Evolutionary conservation across 768 basidiomycete genomes (phyloP).

Genomic region (Kwoniella sp.): DNA sequence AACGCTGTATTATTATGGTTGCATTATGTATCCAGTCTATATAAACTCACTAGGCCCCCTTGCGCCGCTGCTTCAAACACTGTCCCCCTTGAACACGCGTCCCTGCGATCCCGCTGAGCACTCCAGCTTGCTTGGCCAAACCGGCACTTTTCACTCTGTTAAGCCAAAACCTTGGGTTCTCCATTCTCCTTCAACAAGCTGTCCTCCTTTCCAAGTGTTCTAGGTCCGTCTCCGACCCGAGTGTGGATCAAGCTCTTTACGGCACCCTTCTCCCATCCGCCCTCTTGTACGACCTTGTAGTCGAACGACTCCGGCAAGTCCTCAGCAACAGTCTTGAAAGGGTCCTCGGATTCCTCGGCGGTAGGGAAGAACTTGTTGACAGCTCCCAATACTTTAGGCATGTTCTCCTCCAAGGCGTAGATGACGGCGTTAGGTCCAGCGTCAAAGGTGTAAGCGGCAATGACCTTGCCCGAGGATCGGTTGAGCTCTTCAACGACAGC

Average conservation of each 20-base stretch:
- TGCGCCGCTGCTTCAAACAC: not conserved
- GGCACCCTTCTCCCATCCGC: constrained; percentile 66
- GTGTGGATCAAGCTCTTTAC: constrained; percentile 93
- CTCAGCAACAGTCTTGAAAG: constrained; percentile 52
- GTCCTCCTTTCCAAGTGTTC: constrained; percentile 65
- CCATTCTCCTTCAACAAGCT: constrained; percentile 70
- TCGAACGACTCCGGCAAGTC: constrained; percentile 70
- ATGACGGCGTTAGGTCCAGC: constrained; percentile 99
- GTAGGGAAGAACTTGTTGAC: constrained; percentile 85
- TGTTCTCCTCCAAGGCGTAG: constrained; percentile 76
- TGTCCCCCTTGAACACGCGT: not conserved
- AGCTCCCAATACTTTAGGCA: constrained; percentile 74
- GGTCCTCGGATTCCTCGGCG: constrained; percentile 64
- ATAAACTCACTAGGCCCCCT: not conserved
- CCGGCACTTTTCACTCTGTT: not conserved
- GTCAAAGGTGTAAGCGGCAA: constrained; percentile 98
- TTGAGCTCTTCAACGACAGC: constrained; percentile 89
- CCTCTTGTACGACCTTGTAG: constrained; percentile 68
- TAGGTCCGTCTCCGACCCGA: constrained; percentile 84
- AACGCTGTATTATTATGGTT: constrained; percentile 8
- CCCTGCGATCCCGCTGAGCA: too few relatives aligned
- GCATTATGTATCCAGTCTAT: constrained; percentile 3
- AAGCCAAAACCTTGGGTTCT: constrained; percentile 61
- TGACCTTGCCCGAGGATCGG: constrained; percentile 67
- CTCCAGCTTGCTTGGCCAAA: too few relatives aligned